These are phyloP conservation scores for Cerioporus squamosus DNA, from an alignment of 1,284 basidiomycete species.

Conservation along the genomic window DNA sequence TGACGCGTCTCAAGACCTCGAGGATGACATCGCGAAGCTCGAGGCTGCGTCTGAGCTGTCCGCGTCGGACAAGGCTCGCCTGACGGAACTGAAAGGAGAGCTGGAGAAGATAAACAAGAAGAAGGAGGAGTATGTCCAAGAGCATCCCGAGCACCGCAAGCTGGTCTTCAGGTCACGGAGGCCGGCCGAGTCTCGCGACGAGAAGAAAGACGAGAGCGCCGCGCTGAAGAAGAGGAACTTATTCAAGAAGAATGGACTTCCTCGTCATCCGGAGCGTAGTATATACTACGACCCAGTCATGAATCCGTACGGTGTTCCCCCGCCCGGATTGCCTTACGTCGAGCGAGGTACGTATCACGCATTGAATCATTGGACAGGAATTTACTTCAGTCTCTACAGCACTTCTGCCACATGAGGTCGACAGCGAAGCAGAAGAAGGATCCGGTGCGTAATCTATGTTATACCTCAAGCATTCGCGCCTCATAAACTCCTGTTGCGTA, in stretches of 20 bases:
- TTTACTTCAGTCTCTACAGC: conserved; percentile 43
- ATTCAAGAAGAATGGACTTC: conserved; percentile 82
- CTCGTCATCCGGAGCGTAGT: conserved; percentile 86
- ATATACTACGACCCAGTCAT: conserved; percentile 92
- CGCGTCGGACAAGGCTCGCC: conserved; percentile 54
- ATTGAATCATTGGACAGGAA: neutral
- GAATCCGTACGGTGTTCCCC: conserved; percentile 95
- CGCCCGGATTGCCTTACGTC: conserved; percentile 94
- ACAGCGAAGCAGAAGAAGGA: conserved; percentile 59
- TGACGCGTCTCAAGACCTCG: conserved; percentile 53
- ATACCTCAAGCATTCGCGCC: neutral
- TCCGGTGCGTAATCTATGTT: conserved; percentile 39
- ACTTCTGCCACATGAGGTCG: conserved; percentile 62
- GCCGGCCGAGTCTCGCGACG: conserved; percentile 48
- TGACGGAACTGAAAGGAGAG: conserved; percentile 76
- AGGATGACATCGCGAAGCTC: conserved; percentile 71
- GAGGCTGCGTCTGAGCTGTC: conserved; percentile 50
- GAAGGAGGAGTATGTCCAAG: conserved; percentile 89
- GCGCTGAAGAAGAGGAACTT: conserved; percentile 60
- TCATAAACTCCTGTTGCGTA: conserved; percentile 1
- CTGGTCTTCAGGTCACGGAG: conserved; percentile 68
- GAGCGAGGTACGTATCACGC: conserved; percentile 70
- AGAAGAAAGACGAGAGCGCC: conserved; percentile 41
- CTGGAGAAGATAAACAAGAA: conserved; percentile 79
- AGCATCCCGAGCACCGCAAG: conserved; percentile 87